Conservation (phyloP, 208 protist genomes). For the Acanthamoeba triangularis region DNA sequence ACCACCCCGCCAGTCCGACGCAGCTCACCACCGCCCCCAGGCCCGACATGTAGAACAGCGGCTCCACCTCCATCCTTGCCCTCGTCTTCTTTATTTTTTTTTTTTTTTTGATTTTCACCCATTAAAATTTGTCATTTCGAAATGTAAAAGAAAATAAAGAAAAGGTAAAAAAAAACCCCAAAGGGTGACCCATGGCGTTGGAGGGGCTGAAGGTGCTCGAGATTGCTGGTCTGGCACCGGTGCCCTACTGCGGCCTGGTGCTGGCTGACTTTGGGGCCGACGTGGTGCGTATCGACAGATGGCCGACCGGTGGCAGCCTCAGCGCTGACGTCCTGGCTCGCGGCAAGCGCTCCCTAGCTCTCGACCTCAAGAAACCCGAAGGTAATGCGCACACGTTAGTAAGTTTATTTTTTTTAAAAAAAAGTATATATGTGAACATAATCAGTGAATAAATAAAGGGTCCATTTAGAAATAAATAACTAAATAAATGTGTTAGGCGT, state of each 20-base stretch:
- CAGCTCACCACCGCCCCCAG: conserved; percentile 37
- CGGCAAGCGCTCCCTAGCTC: conserved; percentile 80
- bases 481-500: conserved; percentile 18
- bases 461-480: too few species aligned
- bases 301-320: background rate
- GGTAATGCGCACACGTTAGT: background rate
- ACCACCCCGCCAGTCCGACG: background rate
- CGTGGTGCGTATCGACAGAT: conserved; percentile 89
- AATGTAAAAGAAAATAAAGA: background rate
- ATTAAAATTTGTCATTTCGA: background rate
- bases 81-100: background rate
- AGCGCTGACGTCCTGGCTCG: conserved; percentile 25
- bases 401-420: background rate
- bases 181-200: conserved; percentile 73
- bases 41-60: background rate
- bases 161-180: background rate
- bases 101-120: background rate
- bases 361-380: conserved; percentile 32
- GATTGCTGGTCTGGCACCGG: conserved; percentile 90
- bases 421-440: background rate
- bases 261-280: conserved; percentile 91
- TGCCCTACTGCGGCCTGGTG: conserved; percentile 89
- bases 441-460: too few species aligned
- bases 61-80: background rate
- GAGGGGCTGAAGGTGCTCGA: conserved; percentile 88